Base-by-base conservation (phyloP, 1,284 basidiomycete genomes). In the Coniferiporia weirii region DNA sequence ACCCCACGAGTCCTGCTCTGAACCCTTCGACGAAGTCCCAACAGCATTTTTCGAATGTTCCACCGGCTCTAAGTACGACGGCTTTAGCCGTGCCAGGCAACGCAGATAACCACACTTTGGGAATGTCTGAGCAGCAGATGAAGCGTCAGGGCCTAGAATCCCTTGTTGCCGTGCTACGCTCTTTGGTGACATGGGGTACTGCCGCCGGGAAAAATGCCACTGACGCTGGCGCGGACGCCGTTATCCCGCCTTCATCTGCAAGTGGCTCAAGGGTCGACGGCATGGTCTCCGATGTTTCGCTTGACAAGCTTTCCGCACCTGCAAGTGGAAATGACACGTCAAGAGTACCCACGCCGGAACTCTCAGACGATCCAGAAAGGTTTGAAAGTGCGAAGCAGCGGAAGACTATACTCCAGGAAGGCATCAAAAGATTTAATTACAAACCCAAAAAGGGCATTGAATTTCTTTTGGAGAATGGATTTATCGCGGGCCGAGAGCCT, bases 331-430 rank as follows among this genome's bases (percentile, higher is more conserved):
- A 71, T 8, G 86, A 90, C 63, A 72, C 73, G 32, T 72, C 82
- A 22, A 77, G 87, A 60, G 82, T 83, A 60, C 74, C 80, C 9
- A 93, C 91, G 0, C 91, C 92, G 0, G 92, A 95, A 56, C 68
- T 85, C 20, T 69, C 70, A 8, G 97, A 99, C 69, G 97, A 99
- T 70, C 96, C 96, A 0, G 88, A 81, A 40, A 85, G 85, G 69
- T 98, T 99, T 66, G 97, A 99, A 76, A 95, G 83, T 65, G 97
- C 95, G 34, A 99, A 98, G 73, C 91, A 95, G 73, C 91, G 94
- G 76, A 99, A 99, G 78, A 99, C 93, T 38, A 94, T 91, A 1
- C 74, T 99, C 34, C 75, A 97, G 49, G 97, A 99, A 70, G 98
- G 96, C 34, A 92, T 99, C 71, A 94, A 90, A 73, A 94, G 94